phyloP scores from a whole-genome alignment of 805 yeast genomes.

The Cyberlindnera amylophila region DNA sequence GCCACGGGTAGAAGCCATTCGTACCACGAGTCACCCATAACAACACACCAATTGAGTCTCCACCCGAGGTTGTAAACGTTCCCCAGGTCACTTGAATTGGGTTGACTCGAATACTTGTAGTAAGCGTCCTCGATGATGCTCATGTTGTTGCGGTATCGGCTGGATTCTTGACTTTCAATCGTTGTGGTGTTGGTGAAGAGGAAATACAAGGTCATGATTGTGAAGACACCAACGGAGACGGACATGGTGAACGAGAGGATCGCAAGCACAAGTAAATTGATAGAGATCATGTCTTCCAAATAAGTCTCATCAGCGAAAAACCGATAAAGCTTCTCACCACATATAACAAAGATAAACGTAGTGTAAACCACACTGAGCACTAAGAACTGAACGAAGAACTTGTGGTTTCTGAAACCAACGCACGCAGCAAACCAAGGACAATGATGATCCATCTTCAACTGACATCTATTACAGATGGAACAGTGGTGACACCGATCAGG shows the following conservation, averaged over 20 bases:
- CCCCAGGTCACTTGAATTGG: conserved; percentile 42
- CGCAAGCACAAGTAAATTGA: conserved; percentile 59
- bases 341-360: conserved; percentile 35
- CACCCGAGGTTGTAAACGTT: conserved; percentile 77
- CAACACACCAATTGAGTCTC: conserved; percentile 54
- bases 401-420: conserved; percentile 78
- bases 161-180: conserved; percentile 63
- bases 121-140: conserved; percentile 32
- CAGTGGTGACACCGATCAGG: conserved; percentile 91
- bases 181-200: conserved; percentile 70
- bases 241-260: conserved; percentile 50
- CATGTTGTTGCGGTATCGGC: conserved; percentile 42
- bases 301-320: conserved; percentile 45
- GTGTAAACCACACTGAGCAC: conserved; percentile 49
- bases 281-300: conserved; percentile 41
- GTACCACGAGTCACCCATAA: conserved; percentile 66
- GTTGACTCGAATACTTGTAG: conserved; percentile 40
- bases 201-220: conserved; percentile 55
- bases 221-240: conserved; percentile 55
- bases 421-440: conserved; percentile 93
- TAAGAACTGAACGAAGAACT: conserved; percentile 73
- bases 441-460: conserved; percentile 89
- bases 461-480: conserved; percentile 63
- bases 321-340: conserved; percentile 40
- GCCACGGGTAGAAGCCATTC: conserved; percentile 72